Evolutionary conservation across 148 eudicot species (phyloP).

Genomic region (Silene uniflora): DNA sequence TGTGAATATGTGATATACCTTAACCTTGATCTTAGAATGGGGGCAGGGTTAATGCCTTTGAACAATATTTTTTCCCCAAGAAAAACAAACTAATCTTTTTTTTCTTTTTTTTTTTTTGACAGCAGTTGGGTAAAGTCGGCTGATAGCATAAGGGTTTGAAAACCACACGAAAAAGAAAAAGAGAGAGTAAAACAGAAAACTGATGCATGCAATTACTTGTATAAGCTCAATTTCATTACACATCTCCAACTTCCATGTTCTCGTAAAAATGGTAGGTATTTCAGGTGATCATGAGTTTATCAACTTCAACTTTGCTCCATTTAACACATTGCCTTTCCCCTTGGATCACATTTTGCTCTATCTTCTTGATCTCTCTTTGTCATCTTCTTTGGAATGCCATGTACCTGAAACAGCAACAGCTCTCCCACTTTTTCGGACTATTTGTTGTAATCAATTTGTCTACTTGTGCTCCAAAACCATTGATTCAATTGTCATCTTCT

Average conservation of each 20-base stretch:
- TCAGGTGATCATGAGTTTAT: background rate
- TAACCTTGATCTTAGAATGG: no score
- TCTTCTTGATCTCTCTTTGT: background rate
- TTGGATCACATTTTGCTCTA: constrained; percentile 10
- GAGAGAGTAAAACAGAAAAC: background rate
- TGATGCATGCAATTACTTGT: background rate
- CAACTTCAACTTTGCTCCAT: background rate
- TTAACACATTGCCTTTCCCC: constrained; percentile 6
- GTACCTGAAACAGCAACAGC: background rate
- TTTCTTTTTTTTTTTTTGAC: no score
- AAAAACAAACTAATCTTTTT: background rate
- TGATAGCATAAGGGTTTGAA: background rate
- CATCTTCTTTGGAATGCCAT: background rate
- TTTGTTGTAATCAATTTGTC: background rate
- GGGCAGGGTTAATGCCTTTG: no score
- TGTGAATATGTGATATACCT: no score
- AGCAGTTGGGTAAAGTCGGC: background rate
- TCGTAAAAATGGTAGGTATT: constrained; percentile 9
- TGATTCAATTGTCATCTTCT: background rate
- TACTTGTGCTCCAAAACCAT: background rate
- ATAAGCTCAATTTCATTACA: background rate
- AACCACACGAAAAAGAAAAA: background rate
- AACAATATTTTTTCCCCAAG: background rate
- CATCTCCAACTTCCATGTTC: constrained; percentile 10
- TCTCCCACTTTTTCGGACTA: background rate